A percentile compares a stretch with the other conserved stretches of the same genome.
Conservation (phyloP, 2,329 filamentous ascomycete genomes). For the Pseudocercospora crystallina region DNA sequence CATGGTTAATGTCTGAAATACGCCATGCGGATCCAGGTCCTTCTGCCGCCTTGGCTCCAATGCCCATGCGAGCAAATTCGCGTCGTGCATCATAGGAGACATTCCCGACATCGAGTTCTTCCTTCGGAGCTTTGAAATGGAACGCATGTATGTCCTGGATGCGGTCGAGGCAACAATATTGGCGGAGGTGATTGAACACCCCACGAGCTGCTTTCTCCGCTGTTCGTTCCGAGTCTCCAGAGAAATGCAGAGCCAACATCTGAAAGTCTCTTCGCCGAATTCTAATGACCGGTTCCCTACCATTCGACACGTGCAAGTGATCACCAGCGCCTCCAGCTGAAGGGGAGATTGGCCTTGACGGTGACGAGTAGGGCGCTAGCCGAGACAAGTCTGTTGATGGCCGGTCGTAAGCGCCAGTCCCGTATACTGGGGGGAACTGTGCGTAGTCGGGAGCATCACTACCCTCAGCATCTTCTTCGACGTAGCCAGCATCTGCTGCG, state of each 20-base stretch:
- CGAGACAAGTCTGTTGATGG: constrained; percentile 32
- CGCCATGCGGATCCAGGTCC: constrained; percentile 69
- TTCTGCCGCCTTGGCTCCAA: constrained; percentile 75
- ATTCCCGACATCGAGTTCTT: constrained; percentile 73
- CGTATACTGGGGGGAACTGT: constrained; percentile 32
- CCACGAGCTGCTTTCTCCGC: constrained; percentile 62
- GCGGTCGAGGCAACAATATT: constrained; percentile 73
- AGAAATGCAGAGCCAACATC: constrained; percentile 88
- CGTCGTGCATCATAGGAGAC: constrained; percentile 77
- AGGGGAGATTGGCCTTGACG: constrained; percentile 26
- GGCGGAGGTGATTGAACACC: constrained; percentile 81
- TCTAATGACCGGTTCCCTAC: constrained; percentile 75
- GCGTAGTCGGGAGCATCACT: constrained; percentile 21
- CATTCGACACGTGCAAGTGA: constrained; percentile 38
- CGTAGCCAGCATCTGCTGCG: not conserved
- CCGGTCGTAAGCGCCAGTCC: constrained; percentile 27
- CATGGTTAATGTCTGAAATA: constrained; percentile 82
- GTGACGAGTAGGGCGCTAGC: constrained; percentile 25
- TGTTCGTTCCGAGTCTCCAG: constrained; percentile 35
- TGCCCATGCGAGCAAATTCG: constrained; percentile 85
- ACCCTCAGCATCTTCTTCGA: constrained; percentile 11
- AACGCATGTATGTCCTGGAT: constrained; percentile 93
- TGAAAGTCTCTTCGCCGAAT: constrained; percentile 91
- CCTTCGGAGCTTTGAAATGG: constrained; percentile 67
- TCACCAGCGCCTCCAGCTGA: constrained; percentile 50